Conservation (phyloP, 345 rosid species). For the Eucalyptus cloeziana region DNA sequence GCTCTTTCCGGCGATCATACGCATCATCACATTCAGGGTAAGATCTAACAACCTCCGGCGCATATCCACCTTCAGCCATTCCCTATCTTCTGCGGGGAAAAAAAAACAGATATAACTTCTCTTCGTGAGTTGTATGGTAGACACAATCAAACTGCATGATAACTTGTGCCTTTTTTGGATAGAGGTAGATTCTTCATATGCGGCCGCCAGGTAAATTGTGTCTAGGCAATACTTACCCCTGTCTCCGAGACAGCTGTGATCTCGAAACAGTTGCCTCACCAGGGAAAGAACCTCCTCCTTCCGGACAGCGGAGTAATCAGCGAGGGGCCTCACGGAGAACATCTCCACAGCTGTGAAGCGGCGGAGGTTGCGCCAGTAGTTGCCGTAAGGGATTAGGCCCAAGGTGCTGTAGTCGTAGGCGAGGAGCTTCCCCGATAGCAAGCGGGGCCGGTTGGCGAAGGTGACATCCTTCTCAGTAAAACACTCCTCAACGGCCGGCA, state of each 20-base stretch:
- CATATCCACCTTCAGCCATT: neutral
- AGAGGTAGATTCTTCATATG: neutral
- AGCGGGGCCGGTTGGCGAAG: conserved; percentile 5
- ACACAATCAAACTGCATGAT: neutral
- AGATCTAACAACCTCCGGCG: neutral
- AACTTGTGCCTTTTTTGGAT: neutral
- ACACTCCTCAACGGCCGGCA: conserved; percentile 2
- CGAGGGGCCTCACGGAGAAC: conserved; percentile 4
- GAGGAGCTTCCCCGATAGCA: neutral
- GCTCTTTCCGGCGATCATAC: conserved; percentile 6
- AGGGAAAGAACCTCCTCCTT: neutral
- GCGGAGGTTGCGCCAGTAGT: conserved; percentile 15
- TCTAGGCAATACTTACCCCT: neutral
- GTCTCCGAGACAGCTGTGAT: neutral
- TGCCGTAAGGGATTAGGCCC: neutral
- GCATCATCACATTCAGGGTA: neutral
- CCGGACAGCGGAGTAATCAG: neutral
- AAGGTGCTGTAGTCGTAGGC: neutral
- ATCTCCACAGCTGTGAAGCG: conserved; percentile 7
- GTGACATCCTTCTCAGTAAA: conserved; percentile 3
- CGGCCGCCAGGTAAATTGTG: neutral
- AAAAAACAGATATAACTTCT: neutral
- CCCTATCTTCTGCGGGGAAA: neutral
- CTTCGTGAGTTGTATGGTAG: neutral
- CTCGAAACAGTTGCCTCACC: neutral